phyloP scores from a whole-genome alignment of 2,329 filamentous ascomycete genomes.

The Epichloe uncinata region DNA sequence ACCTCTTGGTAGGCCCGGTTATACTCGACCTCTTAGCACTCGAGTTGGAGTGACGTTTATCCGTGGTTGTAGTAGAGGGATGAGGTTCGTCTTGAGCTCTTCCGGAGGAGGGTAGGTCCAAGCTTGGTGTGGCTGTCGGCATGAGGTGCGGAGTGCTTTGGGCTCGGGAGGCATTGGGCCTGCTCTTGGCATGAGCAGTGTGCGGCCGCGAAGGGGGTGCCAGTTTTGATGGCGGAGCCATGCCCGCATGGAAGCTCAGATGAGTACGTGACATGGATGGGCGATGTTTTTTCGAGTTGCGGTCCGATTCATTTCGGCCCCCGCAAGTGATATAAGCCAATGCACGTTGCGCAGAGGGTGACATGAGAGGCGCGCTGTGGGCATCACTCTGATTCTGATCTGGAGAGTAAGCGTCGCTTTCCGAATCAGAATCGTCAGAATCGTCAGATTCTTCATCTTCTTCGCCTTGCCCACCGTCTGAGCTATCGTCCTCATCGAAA shows the following conservation, averaged over 20 bases:
- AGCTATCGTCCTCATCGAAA: conserved; percentile 37
- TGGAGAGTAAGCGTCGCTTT: conserved; percentile 25
- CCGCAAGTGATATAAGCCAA: conserved; percentile 33
- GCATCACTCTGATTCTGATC: conserved; percentile 15
- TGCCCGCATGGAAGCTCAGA: conserved; percentile 19
- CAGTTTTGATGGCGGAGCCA: conserved; percentile 8
- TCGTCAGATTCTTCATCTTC: conserved; percentile 21
- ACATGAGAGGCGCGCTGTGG: conserved; percentile 22
- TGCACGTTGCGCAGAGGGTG: conserved; percentile 34
- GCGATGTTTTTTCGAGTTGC: conserved; percentile 18
- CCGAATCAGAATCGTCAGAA: conserved; percentile 24
- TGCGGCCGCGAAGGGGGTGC: conserved; percentile 30
- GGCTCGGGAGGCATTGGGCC: conserved; percentile 29
- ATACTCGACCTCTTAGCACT: conserved; percentile 47
- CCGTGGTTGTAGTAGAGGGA: conserved; percentile 11
- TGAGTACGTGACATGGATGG: conserved; percentile 19
- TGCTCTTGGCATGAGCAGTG: conserved; percentile 36
- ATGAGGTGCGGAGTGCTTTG: conserved; percentile 37
- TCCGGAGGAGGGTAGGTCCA: conserved; percentile 11
- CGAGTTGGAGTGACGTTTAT: conserved; percentile 39
- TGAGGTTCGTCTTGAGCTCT: conserved; percentile 15
- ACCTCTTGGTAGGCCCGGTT: conserved; percentile 44
- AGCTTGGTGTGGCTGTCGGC: conserved; percentile 11
- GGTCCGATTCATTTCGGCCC: conserved; percentile 25
- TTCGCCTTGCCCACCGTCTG: conserved; percentile 21